Conservation (phyloP, 192 early-diverging fungal genomes). For the Entophlyctis helioformis region DNA sequence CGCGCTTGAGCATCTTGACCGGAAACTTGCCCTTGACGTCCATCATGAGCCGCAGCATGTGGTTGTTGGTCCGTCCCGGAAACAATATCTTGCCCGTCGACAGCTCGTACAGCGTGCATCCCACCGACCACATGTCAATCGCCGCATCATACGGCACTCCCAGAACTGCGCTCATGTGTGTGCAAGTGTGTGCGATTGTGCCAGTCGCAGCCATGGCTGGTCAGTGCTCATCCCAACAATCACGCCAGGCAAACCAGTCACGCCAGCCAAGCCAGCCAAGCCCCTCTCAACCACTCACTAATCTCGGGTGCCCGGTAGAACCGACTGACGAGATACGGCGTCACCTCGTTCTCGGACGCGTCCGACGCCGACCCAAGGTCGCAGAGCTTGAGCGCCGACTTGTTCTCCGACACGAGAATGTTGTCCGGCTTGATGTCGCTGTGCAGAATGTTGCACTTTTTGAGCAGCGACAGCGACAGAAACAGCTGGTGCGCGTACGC, state of each 20-base stretch:
- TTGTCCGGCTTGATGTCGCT: constrained; percentile 99
- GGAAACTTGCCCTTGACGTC: constrained; percentile 83
- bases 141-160: constrained; percentile 78
- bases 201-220: too few species aligned
- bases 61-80: constrained; percentile 87
- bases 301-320: constrained; percentile 98
- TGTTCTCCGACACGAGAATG: constrained; percentile 72
- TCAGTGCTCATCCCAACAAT: too few species aligned
- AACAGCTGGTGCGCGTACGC: constrained; percentile 87
- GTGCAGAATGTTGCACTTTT: constrained; percentile 74
- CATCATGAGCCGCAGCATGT: constrained; percentile 92
- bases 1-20: constrained; percentile 70
- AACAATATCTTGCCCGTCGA: constrained; percentile 94
- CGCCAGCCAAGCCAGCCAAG: too few species aligned
- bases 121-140: constrained; percentile 94
- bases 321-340: constrained; percentile 87
- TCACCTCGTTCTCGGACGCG: constrained; percentile 80
- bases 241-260: too few species aligned
- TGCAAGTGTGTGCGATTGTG: too few species aligned
- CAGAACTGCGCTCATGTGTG: constrained; percentile 58
- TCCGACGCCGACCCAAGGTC: constrained; percentile 92
- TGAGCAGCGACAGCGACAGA: constrained; percentile 66
- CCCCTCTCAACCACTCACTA: constrained; percentile 60
- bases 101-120: constrained; percentile 86
- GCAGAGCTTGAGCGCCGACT: constrained; percentile 75